Conservation (phyloP, 23 red algal genomes). For the Chondrus crispus region DNA sequence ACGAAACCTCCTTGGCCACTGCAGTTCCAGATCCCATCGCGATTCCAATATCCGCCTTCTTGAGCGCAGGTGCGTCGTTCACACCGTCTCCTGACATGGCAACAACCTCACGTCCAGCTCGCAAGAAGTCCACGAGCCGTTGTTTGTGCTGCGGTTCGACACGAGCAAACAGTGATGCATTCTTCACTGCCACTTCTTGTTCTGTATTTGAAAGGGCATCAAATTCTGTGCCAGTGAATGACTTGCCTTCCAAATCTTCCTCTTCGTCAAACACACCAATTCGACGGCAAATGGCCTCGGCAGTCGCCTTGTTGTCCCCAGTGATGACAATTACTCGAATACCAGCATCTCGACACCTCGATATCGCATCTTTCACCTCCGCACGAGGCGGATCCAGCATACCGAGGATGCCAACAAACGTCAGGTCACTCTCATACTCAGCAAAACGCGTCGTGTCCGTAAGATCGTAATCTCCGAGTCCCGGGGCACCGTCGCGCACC, state of each 20-base stretch:
- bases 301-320: constrained; percentile 94
- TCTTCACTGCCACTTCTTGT: constrained; percentile 47
- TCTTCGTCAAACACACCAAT: constrained; percentile 86
- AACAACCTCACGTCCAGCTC: constrained; percentile 78
- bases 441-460: constrained; percentile 71
- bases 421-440: constrained; percentile 74
- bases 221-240: constrained; percentile 83
- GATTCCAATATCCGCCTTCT: constrained; percentile 96
- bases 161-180: constrained; percentile 80
- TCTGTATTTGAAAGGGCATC: constrained; percentile 59
- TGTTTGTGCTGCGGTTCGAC: constrained; percentile 94
- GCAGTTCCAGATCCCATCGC: constrained; percentile 97
- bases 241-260: constrained; percentile 73
- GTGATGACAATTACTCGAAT: constrained; percentile 98
- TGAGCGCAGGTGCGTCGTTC: constrained; percentile 96
- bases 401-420: constrained; percentile 91
- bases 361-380: constrained; percentile 82
- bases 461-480: constrained; percentile 77
- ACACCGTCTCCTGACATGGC: constrained; percentile 99
- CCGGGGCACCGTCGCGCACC: constrained; percentile 60
- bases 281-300: constrained; percentile 77
- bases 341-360: constrained; percentile 69
- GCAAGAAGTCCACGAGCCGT: constrained; percentile 76
- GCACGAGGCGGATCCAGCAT: constrained; percentile 96
- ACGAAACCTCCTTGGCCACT: constrained; percentile 87